A percentile compares a stretch with the other conserved stretches of the same genome.
phyloP scores from a whole-genome alignment of 106 monocot species.

The Hemerocallis citrina region DNA sequence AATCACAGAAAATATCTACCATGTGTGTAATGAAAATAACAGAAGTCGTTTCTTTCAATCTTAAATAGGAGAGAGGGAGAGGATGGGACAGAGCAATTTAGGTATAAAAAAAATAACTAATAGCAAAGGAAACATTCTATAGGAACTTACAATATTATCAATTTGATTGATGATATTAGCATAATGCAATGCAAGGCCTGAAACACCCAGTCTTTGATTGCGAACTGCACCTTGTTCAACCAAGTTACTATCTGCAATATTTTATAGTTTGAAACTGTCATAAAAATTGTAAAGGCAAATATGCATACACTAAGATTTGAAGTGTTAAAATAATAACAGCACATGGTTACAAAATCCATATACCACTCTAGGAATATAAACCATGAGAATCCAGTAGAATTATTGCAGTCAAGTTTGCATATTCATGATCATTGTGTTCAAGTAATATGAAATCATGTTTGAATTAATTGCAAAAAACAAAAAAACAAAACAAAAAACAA shows the following conservation, averaged over 20 bases:
- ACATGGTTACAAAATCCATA: neutral
- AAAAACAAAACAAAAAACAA: too few species aligned
- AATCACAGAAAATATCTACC: too few species aligned
- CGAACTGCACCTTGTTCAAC: constrained; percentile 10
- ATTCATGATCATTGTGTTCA: neutral
- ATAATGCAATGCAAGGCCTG: constrained; percentile 84
- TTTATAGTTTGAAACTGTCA: neutral
- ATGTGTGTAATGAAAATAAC: too few species aligned
- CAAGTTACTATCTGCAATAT: constrained; percentile 22
- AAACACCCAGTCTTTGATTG: constrained; percentile 37
- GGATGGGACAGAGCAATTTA: neutral
- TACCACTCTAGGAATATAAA: neutral
- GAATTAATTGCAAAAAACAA: too few species aligned
- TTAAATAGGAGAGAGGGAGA: too few species aligned
- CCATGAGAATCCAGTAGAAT: neutral
- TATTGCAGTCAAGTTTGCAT: neutral
- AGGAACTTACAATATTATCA: constrained; percentile 68
- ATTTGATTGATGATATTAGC: constrained; percentile 80
- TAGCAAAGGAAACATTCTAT: neutral
- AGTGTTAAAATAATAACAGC: neutral
- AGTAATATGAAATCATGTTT: too few species aligned
- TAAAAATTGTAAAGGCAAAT: neutral
- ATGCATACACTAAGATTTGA: neutral
- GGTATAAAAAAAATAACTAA: neutral
- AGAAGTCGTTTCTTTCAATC: too few species aligned